Conservation (phyloP, 2,329 filamentous ascomycete genomes). For the Fusarium graminum region DNA sequence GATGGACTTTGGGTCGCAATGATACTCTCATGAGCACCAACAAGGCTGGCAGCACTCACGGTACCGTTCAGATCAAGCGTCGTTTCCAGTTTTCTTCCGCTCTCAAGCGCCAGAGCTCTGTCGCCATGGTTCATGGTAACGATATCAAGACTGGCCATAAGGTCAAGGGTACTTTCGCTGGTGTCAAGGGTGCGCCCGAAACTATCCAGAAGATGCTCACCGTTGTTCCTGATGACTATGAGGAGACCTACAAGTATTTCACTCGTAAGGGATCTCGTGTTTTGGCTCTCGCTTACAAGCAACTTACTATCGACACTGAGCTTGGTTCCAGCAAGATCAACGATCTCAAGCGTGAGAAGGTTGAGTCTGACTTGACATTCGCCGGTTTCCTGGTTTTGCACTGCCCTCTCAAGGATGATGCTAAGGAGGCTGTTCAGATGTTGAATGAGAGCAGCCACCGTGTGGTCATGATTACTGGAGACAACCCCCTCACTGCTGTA, state of each 20-base stretch:
- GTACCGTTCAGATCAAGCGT: conserved; percentile 92
- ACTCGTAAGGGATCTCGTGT: conserved; percentile 96
- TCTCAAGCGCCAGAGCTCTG: conserved; percentile 94
- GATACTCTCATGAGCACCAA: conserved; percentile 79
- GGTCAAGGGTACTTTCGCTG: conserved; percentile 87
- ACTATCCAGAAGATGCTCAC: conserved; percentile 95
- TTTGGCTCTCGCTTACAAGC: conserved; percentile 93
- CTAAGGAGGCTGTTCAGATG: conserved; percentile 93
- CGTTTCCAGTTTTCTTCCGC: conserved; percentile 98
- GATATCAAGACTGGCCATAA: conserved; percentile 81
- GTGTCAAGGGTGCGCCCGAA: conserved; percentile 96
- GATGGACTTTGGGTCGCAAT: conserved; percentile 92
- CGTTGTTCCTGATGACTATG: conserved; percentile 85
- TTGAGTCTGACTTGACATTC: conserved; percentile 87
- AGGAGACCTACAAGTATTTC: conserved; percentile 98
- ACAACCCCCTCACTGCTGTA: conserved; percentile 95
- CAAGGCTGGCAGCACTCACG: conserved; percentile 58
- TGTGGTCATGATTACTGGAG: conserved; percentile 98
- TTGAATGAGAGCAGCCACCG: conserved; percentile 98
- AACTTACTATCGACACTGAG: conserved; percentile 84
- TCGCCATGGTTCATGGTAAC: conserved; percentile 82
- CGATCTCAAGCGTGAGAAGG: conserved; percentile 91
- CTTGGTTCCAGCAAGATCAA: conserved; percentile 89
- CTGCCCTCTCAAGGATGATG: conserved; percentile 96
- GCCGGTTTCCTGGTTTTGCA: conserved; percentile 96